A percentile compares a stretch with the other conserved stretches of the same genome.
Evolutionary conservation across 2,329 filamentous ascomycete genomes (phyloP).

Genomic region (Venturia pyrina): DNA sequence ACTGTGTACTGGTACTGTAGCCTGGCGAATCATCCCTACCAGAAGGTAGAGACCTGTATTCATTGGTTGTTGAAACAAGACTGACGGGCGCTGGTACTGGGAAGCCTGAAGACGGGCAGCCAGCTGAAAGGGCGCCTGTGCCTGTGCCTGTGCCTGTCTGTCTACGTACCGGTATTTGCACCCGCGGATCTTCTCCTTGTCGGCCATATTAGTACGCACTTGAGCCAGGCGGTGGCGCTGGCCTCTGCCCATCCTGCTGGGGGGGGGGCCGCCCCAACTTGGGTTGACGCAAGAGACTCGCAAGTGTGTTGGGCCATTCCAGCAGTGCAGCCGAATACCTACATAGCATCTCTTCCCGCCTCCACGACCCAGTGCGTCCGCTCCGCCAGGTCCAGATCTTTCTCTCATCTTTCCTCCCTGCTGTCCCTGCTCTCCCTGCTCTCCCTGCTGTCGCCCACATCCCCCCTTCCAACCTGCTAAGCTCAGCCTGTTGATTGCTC

Average conservation of each 20-base stretch:
- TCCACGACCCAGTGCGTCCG: background rate
- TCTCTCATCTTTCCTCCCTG: background rate
- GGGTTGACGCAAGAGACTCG: background rate
- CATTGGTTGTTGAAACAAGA: no score
- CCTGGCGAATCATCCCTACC: no score
- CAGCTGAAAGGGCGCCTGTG: no score
- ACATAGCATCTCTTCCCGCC: background rate
- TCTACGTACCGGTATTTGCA: background rate
- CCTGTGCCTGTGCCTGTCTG: no score
- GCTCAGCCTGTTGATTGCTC: background rate
- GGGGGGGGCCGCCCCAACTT: background rate
- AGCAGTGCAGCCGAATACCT: background rate
- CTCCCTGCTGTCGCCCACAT: background rate
- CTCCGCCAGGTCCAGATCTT: background rate
- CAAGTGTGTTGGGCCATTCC: background rate
- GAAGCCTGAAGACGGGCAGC: no score
- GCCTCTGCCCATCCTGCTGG: background rate
- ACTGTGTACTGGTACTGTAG: no score
- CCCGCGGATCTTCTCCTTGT: background rate
- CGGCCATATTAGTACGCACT: no score
- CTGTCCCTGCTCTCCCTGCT: background rate
- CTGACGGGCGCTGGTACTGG: no score
- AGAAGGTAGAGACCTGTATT: no score
- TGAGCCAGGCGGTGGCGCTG: background rate
- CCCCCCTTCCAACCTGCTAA: background rate